A percentile compares a stretch with the other conserved stretches of the same genome.
Conservation (phyloP, 1,284 basidiomycete genomes). For the Pseudozyma flocculosa region DNA sequence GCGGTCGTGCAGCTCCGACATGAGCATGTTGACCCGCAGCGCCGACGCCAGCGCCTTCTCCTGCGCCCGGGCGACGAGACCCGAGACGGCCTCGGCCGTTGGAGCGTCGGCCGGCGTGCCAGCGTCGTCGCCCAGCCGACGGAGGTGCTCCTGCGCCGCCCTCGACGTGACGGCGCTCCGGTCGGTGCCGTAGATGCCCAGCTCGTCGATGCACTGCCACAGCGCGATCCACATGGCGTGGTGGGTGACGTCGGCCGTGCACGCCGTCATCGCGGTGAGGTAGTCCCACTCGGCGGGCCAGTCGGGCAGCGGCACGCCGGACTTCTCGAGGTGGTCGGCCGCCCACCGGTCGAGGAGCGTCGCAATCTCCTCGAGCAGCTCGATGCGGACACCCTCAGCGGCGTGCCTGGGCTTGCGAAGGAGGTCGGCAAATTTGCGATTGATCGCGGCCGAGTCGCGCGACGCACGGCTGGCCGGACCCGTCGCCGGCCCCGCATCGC, state of each 20-base stretch:
- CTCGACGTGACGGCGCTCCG: slow-evolving; percentile 25
- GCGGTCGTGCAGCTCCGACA: slow-evolving; percentile 59
- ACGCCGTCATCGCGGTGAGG: slow-evolving; percentile 73
- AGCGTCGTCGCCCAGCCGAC: slow-evolving; percentile 61
- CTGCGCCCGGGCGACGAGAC: slow-evolving; percentile 51
- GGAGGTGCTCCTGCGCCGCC: slow-evolving; percentile 14
- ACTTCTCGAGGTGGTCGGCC: slow-evolving; percentile 70
- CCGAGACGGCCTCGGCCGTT: slow-evolving; percentile 34
- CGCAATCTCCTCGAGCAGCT: slow-evolving; percentile 66
- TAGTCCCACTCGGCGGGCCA: slow-evolving; percentile 86
- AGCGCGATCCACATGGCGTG: slow-evolving; percentile 73
- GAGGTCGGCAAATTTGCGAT: slow-evolving; percentile 73
- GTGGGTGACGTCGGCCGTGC: slow-evolving; percentile 81
- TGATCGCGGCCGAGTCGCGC: slow-evolving; percentile 63
- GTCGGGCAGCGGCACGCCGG: slow-evolving; percentile 72
- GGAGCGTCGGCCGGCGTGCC: slow-evolving; percentile 44
- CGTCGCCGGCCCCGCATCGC: too few species aligned
- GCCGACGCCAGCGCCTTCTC: slow-evolving; percentile 80
- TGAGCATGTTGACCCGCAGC: slow-evolving; percentile 78
- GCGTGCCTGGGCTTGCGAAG: slow-evolving; percentile 76
- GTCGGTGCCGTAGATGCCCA: slow-evolving; percentile 64
- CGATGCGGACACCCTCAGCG: slow-evolving; percentile 72
- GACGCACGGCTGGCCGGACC: slow-evolving; percentile 13
- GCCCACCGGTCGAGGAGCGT: slow-evolving; percentile 72
- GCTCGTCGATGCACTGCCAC: slow-evolving; percentile 68